These are phyloP conservation scores for Astrocystis sublimbata DNA, from an alignment of 495 filamentous ascomycete genomes.

Conservation along the genomic window DNA sequence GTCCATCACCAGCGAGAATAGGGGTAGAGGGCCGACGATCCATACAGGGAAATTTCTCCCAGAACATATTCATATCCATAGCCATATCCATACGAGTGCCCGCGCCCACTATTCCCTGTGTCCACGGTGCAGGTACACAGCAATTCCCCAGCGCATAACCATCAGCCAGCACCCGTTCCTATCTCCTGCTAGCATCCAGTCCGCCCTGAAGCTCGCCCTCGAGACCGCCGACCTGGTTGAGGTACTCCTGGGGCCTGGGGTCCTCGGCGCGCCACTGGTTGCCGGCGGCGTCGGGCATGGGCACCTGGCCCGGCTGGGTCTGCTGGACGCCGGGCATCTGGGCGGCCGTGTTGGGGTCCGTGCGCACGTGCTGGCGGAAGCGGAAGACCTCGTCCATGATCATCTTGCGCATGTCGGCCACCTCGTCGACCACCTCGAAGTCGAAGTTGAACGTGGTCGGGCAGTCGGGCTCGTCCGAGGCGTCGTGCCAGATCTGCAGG, in stretches of 20 bases:
- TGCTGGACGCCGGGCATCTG: slow-evolving; percentile 27
- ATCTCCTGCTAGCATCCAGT: slow-evolving; percentile 60
- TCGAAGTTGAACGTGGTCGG: slow-evolving; percentile 95
- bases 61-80: too few relatives aligned
- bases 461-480: slow-evolving; percentile 90
- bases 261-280: slow-evolving; percentile 79
- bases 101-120: too few relatives aligned
- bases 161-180: slow-evolving; percentile 5
- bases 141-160: neutral
- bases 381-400: slow-evolving; percentile 87
- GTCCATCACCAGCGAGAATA: too few relatives aligned
- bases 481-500: slow-evolving; percentile 97
- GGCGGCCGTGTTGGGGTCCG: slow-evolving; percentile 52
- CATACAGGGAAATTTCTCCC: too few relatives aligned
- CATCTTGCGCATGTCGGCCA: slow-evolving; percentile 93
- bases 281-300: slow-evolving; percentile 70
- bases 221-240: slow-evolving; percentile 59
- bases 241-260: slow-evolving; percentile 81
- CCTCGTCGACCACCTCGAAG: slow-evolving; percentile 94
- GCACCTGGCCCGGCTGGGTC: slow-evolving; percentile 50
- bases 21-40: too few relatives aligned
- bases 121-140: neutral
- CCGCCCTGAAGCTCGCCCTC: slow-evolving; percentile 86
- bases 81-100: too few relatives aligned
- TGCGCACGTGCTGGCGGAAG: slow-evolving; percentile 76